Evolutionary conservation across 441 rosid species (phyloP), one percentile per base, ranked within the genome.

Genomic region (Brassica hybrid): DNA sequence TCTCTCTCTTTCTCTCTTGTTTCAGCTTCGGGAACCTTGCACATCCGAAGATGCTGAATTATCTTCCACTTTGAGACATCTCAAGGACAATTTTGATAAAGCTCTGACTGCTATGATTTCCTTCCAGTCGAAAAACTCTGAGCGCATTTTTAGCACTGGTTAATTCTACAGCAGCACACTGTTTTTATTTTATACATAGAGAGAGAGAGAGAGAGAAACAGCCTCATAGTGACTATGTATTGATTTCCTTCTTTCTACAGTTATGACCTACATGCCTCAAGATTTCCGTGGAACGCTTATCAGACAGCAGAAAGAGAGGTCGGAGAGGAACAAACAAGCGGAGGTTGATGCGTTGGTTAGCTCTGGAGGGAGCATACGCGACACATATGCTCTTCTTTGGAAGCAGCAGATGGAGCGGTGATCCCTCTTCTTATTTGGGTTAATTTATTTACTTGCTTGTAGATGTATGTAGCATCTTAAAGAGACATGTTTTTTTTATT

Each of bases 241-340:
- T 17, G 14, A 6, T 16, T 7, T 16, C 11, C 21, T 16, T 73
- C 74, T 32, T 16, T 73, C 74, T 85, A 73, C 90, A 95, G 99
- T 95, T 73, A 95, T 95, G 99, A 95, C 99, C 75, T 95, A 95
- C 87, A 85, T 95, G 96, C 99, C 99, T 84, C 99, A 93, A 89
- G 99, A 95, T 84, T 95, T 95, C 79, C 95, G 99, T 16, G 98
- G 97, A 66, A 88, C 93, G 21, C 84, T 95, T 63, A 90, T 95
- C 75, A 85, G 86, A 80, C 96, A 90, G 80, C 98, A 93, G 80
- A 90, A 88, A 82, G 99, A 95, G 78, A 84, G 99, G 43, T 95
- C 99, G 14, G 99, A 95, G 86, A 93, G 91, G 85, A 95, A 91
- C 85, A 95, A 89, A 90, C 97, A 91, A 84, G 97, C 97, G 41